Percentiles rank a stretch among this genome's conserved stretches.
phyloP scores from a whole-genome alignment of 805 yeast species.

The Kuraishia borneana region DNA sequence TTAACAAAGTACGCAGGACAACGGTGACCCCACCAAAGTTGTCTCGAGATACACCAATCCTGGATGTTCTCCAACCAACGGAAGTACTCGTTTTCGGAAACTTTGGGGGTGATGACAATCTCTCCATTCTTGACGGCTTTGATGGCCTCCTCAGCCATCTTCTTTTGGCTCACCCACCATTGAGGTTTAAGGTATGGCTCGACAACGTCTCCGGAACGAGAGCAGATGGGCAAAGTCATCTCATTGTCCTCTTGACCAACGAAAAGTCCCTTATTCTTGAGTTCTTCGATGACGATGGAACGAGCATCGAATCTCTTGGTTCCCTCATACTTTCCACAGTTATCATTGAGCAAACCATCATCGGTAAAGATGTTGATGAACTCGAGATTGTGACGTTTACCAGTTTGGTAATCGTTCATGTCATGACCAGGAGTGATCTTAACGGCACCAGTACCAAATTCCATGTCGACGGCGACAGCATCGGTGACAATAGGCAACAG shows the following conservation, averaged over 20 bases:
- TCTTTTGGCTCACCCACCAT: constrained; percentile 95
- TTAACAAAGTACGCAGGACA: constrained; percentile 89
- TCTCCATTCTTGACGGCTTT: constrained; percentile 76
- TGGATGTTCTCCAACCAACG: constrained; percentile 93
- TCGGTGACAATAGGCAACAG: constrained; percentile 83
- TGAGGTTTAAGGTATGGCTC: constrained; percentile 97
- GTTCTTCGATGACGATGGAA: constrained; percentile 64
- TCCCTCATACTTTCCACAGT: constrained; percentile 91
- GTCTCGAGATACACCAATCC: constrained; percentile 99
- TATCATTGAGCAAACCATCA: constrained; percentile 81
- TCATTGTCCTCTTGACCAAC: constrained; percentile 88
- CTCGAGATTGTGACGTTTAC: constrained; percentile 86
- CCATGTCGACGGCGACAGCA: constrained; percentile 95
- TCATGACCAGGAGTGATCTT: constrained; percentile 99
- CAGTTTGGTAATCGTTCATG: constrained; percentile 91
- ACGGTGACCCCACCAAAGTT: constrained; percentile 92
- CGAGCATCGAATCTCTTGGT: constrained; percentile 94
- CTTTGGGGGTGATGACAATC: constrained; percentile 72
- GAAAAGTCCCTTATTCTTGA: constrained; percentile 63
- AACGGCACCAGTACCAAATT: constrained; percentile 99
- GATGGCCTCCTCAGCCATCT: constrained; percentile 82
- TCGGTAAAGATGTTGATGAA: constrained; percentile 86
- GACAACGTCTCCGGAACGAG: constrained; percentile 93
- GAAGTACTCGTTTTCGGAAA: constrained; percentile 88
- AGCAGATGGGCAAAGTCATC: constrained; percentile 90